Percentiles rank a stretch among this genome's conserved stretches.
These are phyloP conservation scores for Ogataea wickerhamii DNA, from an alignment of 805 yeast species.

Conservation along the genomic window DNA sequence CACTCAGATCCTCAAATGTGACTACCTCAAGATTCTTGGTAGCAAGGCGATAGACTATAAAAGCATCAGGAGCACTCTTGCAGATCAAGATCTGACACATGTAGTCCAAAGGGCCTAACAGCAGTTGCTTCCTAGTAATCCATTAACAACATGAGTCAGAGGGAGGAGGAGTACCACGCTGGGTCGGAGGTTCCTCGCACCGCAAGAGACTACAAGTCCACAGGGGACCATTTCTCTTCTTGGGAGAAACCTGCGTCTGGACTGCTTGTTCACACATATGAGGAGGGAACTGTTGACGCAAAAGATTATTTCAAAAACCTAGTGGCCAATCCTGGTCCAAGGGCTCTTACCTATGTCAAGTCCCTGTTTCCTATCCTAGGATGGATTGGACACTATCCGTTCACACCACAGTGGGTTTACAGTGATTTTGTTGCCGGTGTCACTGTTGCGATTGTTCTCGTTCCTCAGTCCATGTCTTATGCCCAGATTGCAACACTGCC, in stretches of 20 bases:
- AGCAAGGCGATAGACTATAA: too few species aligned
- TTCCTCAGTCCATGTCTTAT: constrained; percentile 95
- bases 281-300: constrained; percentile 25
- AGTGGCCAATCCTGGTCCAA: constrained; percentile 37
- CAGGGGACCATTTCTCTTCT: not conserved
- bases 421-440: constrained; percentile 88
- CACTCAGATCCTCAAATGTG: too few species aligned
- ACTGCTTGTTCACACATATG: constrained; percentile 14
- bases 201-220: not conserved
- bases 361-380: constrained; percentile 73
- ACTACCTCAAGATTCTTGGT: too few species aligned
- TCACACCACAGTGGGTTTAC: constrained; percentile 58
- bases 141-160: too few species aligned
- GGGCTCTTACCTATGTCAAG: constrained; percentile 44
- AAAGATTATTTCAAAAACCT: constrained; percentile 28
- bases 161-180: too few species aligned
- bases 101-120: too few species aligned
- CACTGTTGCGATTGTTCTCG: constrained; percentile 89
- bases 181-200: too few species aligned
- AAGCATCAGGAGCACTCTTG: too few species aligned
- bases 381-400: constrained; percentile 87
- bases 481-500: constrained; percentile 80
- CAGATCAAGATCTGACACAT: too few species aligned
- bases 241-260: constrained; percentile 1
- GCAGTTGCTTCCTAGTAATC: too few species aligned